These are phyloP conservation scores for Raffaelea arxii DNA, from an alignment of 2,329 filamentous ascomycete genomes.

Conservation along the genomic window DNA sequence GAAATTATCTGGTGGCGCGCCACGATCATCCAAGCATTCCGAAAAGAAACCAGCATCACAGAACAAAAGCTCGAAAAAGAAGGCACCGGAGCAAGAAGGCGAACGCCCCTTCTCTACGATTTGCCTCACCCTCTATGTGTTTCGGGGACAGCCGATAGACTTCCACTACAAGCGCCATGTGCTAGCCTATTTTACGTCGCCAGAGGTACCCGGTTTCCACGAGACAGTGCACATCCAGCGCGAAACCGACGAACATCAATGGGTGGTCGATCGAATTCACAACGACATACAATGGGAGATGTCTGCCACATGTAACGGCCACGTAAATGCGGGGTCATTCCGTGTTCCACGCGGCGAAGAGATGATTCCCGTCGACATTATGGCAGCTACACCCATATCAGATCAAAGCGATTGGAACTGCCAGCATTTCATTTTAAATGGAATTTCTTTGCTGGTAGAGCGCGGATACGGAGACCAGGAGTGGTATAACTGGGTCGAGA, in stretches of 20 bases:
- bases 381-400: neutral
- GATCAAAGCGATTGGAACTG: slow-evolving; percentile 8
- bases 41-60: too few species aligned
- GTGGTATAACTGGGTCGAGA: neutral
- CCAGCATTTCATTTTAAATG: slow-evolving; percentile 2
- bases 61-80: too few species aligned
- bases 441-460: neutral
- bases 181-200: slow-evolving; percentile 11
- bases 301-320: slow-evolving; percentile 6
- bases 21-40: too few species aligned
- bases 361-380: slow-evolving; percentile 5
- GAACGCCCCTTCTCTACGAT: too few species aligned
- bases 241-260: slow-evolving; percentile 2
- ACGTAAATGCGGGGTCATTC: slow-evolving; percentile 12
- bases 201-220: slow-evolving; percentile 7
- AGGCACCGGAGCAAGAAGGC: too few species aligned
- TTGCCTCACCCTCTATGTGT: neutral
- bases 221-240: slow-evolving; percentile 11
- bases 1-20: too few species aligned
- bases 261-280: slow-evolving; percentile 3
- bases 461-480: neutral
- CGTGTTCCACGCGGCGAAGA: slow-evolving; percentile 5
- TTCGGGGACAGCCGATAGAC: neutral
- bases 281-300: slow-evolving; percentile 6
- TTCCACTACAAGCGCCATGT: slow-evolving; percentile 9